These are phyloP conservation scores for Goffeauzyma gilvescens DNA, from an alignment of 768 basidiomycete species.

Conservation along the genomic window DNA sequence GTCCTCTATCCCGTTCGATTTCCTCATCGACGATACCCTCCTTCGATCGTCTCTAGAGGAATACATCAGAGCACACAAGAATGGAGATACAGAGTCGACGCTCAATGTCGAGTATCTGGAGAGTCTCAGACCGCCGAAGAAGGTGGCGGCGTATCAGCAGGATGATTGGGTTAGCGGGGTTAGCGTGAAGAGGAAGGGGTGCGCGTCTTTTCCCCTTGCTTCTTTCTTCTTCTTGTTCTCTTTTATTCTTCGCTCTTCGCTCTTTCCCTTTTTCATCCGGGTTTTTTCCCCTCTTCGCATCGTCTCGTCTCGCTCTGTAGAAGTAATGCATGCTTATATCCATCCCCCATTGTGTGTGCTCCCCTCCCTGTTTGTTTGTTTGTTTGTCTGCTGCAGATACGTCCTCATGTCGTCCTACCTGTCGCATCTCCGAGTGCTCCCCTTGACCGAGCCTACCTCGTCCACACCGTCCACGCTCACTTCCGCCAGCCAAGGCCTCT, in stretches of 20 bases:
- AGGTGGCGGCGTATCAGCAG: constrained; percentile 57
- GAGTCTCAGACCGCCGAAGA: constrained; percentile 67
- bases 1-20: constrained; percentile 73
- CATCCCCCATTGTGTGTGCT: not conserved
- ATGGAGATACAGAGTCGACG: constrained; percentile 36
- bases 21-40: constrained; percentile 66
- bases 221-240: too few species aligned
- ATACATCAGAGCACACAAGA: constrained; percentile 39
- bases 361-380: not conserved
- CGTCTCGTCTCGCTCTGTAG: too few species aligned
- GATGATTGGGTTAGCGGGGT: constrained; percentile 79
- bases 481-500: constrained; percentile 4
- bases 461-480: not conserved
- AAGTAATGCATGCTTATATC: not conserved
- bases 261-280: too few species aligned
- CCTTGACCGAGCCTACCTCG: constrained; percentile 13
- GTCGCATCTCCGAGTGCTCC: constrained; percentile 26
- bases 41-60: constrained; percentile 50
- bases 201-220: too few species aligned
- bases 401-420: constrained; percentile 30
- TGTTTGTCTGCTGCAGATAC: constrained; percentile 9
- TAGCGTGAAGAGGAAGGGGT: constrained; percentile 27
- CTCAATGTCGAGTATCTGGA: constrained; percentile 83
- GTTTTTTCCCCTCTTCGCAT: too few species aligned
- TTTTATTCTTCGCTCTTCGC: too few species aligned